Percentiles rank a stretch among this genome's conserved stretches.
Conservation (phyloP, 2,329 filamentous ascomycete genomes). For the Metarhizium anisopliae region DNA sequence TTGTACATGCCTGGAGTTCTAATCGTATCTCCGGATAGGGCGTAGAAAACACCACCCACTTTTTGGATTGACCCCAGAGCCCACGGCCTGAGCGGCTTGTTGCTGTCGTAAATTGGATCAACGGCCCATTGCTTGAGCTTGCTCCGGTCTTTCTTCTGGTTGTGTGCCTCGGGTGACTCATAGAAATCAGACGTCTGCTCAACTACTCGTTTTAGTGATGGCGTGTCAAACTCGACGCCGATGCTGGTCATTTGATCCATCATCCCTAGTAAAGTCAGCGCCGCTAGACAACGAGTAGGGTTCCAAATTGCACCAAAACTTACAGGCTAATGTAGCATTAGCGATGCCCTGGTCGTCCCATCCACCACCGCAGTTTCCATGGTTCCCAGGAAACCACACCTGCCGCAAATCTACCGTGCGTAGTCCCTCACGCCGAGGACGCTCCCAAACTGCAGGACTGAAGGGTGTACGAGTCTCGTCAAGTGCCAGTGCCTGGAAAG, state of each 20-base stretch:
- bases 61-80: slow-evolving; percentile 35
- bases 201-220: slow-evolving; percentile 31
- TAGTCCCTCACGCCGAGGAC: slow-evolving; percentile 25
- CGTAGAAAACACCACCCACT: slow-evolving; percentile 30
- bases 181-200: slow-evolving; percentile 25
- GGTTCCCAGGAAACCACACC: slow-evolving; percentile 62
- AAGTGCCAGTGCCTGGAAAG: slow-evolving; percentile 50
- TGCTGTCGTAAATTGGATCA: slow-evolving; percentile 36
- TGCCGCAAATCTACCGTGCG: slow-evolving; percentile 35
- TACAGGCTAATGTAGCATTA: slow-evolving; percentile 30
- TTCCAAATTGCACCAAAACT: slow-evolving; percentile 8
- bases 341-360: slow-evolving; percentile 43
- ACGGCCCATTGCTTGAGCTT: slow-evolving; percentile 31
- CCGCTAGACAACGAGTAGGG: not conserved
- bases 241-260: slow-evolving; percentile 46
- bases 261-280: slow-evolving; percentile 33
- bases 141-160: slow-evolving; percentile 6
- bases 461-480: slow-evolving; percentile 48
- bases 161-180: slow-evolving; percentile 9
- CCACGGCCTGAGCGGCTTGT: slow-evolving; percentile 40
- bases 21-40: slow-evolving; percentile 31
- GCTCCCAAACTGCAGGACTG: slow-evolving; percentile 46
- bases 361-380: slow-evolving; percentile 63
- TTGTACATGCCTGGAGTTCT: slow-evolving; percentile 41
- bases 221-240: slow-evolving; percentile 38